phyloP scores from a whole-genome alignment of 1,284 basidiomycete genomes.

The Entoloma clypeatum region DNA sequence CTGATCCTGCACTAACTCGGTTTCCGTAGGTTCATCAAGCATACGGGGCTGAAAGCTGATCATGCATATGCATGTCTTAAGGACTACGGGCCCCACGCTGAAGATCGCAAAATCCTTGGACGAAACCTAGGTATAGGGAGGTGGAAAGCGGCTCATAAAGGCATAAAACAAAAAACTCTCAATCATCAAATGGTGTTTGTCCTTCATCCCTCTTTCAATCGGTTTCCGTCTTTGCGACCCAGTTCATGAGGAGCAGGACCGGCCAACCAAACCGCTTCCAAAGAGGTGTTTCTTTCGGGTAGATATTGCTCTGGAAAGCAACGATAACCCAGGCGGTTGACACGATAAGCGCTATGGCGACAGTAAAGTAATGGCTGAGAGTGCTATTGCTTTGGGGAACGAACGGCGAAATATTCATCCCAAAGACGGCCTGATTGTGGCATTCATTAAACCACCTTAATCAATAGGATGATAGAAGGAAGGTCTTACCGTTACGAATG shows the following conservation, averaged over 20 bases:
- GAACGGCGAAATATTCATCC: conserved; percentile 49
- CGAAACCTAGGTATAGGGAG: too few relatives aligned
- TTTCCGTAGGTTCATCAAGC: too few relatives aligned
- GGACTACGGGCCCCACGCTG: too few relatives aligned
- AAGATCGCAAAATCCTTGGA: too few relatives aligned
- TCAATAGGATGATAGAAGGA: conserved; percentile 2
- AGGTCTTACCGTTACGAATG: conserved; percentile 46
- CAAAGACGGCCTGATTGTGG: conserved; percentile 39
- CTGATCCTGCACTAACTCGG: too few relatives aligned
- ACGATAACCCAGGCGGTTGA: conserved; percentile 36
- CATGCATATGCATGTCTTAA: too few relatives aligned
- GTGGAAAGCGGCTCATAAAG: too few relatives aligned
- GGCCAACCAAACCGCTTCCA: conserved; percentile 24
- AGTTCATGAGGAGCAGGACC: conserved; percentile 14
- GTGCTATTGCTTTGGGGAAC: conserved; percentile 26
- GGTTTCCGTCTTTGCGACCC: conserved; percentile 3
- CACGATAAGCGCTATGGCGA: conserved; percentile 31
- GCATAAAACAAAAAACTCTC: too few relatives aligned
- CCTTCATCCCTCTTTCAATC: too few relatives aligned
- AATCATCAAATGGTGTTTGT: too few relatives aligned
- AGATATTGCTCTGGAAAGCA: conserved; percentile 30
- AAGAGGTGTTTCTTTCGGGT: conserved; percentile 14
- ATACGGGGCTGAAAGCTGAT: too few relatives aligned
- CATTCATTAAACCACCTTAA: background rate
- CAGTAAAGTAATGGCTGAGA: conserved; percentile 31